Conservation (phyloP, 352 stramenopile genomes). For the Phytophthora palmivora region DNA sequence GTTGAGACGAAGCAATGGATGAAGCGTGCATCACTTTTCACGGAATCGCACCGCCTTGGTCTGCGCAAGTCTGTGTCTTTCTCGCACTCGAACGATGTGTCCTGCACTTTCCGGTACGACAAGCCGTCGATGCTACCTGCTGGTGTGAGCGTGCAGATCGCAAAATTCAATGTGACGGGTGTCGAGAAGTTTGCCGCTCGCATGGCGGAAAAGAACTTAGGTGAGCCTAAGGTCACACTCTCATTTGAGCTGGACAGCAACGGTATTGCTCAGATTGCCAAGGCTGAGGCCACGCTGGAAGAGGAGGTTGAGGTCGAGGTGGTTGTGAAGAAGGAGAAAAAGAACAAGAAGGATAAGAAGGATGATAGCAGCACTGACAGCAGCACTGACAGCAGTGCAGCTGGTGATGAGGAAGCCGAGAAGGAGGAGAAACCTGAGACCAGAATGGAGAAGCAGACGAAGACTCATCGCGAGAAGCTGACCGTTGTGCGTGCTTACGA, state of each 20-base stretch:
- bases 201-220: slow-evolving; percentile 90
- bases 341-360: slow-evolving; percentile 56
- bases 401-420: slow-evolving; percentile 53
- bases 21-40: slow-evolving; percentile 94
- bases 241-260: slow-evolving; percentile 94
- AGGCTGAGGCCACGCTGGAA: slow-evolving; percentile 93
- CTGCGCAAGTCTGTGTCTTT: slow-evolving; percentile 97
- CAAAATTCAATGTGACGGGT: slow-evolving; percentile 93
- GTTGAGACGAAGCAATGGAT: slow-evolving; percentile 84
- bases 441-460: slow-evolving; percentile 91
- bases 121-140: slow-evolving; percentile 82
- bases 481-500: slow-evolving; percentile 54
- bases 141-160: slow-evolving; percentile 79
- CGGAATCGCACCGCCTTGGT: slow-evolving; percentile 81
- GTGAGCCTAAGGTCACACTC: slow-evolving; percentile 93
- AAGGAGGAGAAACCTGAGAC: slow-evolving; percentile 45
- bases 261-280: slow-evolving; percentile 91
- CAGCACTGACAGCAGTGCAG: slow-evolving; percentile 35
- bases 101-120: slow-evolving; percentile 93
- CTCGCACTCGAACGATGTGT: slow-evolving; percentile 91
- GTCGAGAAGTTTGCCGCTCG: slow-evolving; percentile 90
- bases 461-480: slow-evolving; percentile 83
- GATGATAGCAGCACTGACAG: slow-evolving; percentile 40
- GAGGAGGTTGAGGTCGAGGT: slow-evolving; percentile 82
- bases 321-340: slow-evolving; percentile 68